These are phyloP conservation scores for Fusarium siculi DNA, from an alignment of 2,329 filamentous ascomycete species.

Conservation along the genomic window DNA sequence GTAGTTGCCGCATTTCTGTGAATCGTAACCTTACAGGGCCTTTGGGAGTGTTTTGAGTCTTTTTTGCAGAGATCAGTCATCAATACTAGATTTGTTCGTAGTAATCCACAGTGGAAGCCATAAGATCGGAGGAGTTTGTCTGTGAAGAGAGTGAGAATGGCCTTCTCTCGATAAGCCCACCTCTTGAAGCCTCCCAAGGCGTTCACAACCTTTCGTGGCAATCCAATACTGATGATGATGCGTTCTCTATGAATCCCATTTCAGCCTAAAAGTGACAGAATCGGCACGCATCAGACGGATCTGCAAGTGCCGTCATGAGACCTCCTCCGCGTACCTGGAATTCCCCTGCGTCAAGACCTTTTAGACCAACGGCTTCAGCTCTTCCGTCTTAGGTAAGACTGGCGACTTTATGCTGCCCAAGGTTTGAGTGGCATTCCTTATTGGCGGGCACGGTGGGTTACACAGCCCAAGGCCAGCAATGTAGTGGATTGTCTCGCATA, in stretches of 20 bases:
- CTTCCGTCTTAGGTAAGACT: not conserved
- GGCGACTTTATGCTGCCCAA: not conserved
- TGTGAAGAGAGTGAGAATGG: not conserved
- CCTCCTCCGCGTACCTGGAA: conserved; percentile 16
- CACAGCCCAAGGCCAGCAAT: not conserved
- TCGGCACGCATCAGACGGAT: not conserved
- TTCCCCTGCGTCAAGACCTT: conserved; percentile 9
- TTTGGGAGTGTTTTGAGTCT: not conserved
- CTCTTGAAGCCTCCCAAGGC: not conserved
- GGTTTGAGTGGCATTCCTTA: conserved; percentile 23
- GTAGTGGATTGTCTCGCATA: conserved; percentile 1
- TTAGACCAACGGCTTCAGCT: conserved; percentile 3
- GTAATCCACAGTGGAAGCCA: not conserved
- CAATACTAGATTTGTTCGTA: no score
- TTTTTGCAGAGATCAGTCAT: no score
- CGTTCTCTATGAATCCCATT: not conserved
- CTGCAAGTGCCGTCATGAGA: not conserved
- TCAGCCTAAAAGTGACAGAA: not conserved
- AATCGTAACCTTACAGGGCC: not conserved
- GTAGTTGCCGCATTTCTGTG: no score
- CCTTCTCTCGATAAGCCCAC: not conserved
- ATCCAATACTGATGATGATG: not conserved
- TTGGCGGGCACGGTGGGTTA: not conserved
- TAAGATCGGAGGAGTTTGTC: not conserved
- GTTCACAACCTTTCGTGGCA: not conserved